These are phyloP conservation scores for Gastrodia elata DNA, from an alignment of 106 monocot genomes.

Conservation along the genomic window DNA sequence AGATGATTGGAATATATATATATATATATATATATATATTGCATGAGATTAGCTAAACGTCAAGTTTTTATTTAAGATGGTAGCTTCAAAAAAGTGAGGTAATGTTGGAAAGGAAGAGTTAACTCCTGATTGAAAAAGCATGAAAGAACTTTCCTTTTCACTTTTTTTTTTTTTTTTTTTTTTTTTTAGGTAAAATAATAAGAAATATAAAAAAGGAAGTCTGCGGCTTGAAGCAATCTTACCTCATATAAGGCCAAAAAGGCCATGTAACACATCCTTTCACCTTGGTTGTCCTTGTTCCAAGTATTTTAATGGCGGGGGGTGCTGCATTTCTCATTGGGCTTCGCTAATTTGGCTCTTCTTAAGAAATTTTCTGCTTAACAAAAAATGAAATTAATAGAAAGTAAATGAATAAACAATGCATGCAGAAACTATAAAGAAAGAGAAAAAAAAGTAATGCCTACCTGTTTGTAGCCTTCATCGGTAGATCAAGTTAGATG, in stretches of 20 bases:
- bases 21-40: neutral
- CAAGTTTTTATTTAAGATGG: neutral
- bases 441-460: too few species aligned
- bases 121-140: constrained; percentile 1
- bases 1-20: too few species aligned
- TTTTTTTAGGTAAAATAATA: too few species aligned
- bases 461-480: too few species aligned
- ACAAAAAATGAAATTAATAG: too few species aligned
- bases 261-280: neutral
- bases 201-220: neutral
- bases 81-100: neutral
- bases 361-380: neutral
- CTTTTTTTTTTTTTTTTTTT: neutral
- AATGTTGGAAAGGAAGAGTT: constrained; percentile 1
- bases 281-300: neutral
- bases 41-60: neutral
- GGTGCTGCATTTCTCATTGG: constrained; percentile 3
- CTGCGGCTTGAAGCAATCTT: neutral
- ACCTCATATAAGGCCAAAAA: constrained; percentile 3
- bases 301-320: neutral
- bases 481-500: too few species aligned
- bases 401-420: too few species aligned
- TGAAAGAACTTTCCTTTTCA: neutral
- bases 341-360: constrained; percentile 6
- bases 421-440: too few species aligned